A percentile compares a stretch with the other conserved stretches of the same genome.
phyloP scores from a whole-genome alignment of 106 monocot species.

The Acorus calamus region DNA sequence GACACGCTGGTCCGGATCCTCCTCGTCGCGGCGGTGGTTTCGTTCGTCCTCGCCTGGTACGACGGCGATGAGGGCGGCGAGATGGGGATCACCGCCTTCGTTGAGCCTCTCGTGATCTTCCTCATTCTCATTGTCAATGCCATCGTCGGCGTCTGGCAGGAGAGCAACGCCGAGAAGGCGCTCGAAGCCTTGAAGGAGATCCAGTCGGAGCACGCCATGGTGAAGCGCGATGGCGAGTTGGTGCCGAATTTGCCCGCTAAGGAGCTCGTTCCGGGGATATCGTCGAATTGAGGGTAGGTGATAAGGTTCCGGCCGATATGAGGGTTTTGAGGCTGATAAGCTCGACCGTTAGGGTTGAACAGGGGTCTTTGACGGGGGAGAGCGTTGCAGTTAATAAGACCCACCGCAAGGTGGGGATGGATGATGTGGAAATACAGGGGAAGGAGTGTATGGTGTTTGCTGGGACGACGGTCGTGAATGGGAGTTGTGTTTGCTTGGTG shows the following conservation, averaged over 20 bases:
- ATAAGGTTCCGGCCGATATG: slow-evolving; percentile 65
- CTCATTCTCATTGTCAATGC: slow-evolving; percentile 73
- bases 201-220: slow-evolving; percentile 72
- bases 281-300: slow-evolving; percentile 47
- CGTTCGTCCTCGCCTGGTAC: slow-evolving; percentile 75
- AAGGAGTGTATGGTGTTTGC: slow-evolving; percentile 66
- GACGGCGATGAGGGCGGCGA: slow-evolving; percentile 68
- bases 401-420: slow-evolving; percentile 24
- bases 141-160: slow-evolving; percentile 89
- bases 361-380: slow-evolving; percentile 58
- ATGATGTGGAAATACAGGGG: slow-evolving; percentile 52
- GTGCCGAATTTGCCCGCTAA: slow-evolving; percentile 38
- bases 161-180: slow-evolving; percentile 88
- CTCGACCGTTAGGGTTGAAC: slow-evolving; percentile 51
- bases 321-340: slow-evolving; percentile 39
- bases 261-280: slow-evolving; percentile 59
- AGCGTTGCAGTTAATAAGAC: slow-evolving; percentile 58
- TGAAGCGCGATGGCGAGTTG: slow-evolving; percentile 48
- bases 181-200: slow-evolving; percentile 85
- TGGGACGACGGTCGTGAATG: slow-evolving; percentile 57
- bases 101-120: slow-evolving; percentile 80
- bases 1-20: slow-evolving; percentile 93
- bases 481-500: slow-evolving; percentile 52
- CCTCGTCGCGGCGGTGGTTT: slow-evolving; percentile 80
- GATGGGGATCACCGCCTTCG: slow-evolving; percentile 78